Percentiles rank a stretch among this genome's conserved stretches.
phyloP scores from a whole-genome alignment of 805 yeast species.

The Candida berthetii region DNA sequence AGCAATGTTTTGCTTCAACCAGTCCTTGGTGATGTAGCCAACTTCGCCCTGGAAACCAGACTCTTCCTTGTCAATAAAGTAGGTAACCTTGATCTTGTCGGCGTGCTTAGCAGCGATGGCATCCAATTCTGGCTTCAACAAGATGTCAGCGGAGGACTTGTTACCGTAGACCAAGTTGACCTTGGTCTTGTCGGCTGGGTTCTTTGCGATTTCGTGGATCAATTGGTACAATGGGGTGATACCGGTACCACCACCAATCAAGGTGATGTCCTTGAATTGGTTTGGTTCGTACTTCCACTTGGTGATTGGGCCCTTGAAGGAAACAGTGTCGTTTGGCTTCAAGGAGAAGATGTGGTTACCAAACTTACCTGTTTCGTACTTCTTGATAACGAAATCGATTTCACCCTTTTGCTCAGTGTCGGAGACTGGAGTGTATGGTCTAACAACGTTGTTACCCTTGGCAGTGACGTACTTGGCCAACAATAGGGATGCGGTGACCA shows the following conservation, averaged over 20 bases:
- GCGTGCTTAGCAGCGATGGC: constrained; percentile 57
- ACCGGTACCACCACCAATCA: constrained; percentile 96
- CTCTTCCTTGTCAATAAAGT: constrained; percentile 67
- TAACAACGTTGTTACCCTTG: constrained; percentile 78
- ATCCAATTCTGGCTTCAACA: constrained; percentile 76
- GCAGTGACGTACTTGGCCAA: constrained; percentile 76
- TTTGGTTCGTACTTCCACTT: constrained; percentile 92
- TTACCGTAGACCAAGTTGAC: constrained; percentile 79
- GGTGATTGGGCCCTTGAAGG: constrained; percentile 90
- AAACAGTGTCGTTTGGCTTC: constrained; percentile 71
- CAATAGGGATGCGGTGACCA: constrained; percentile 71
- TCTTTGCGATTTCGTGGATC: constrained; percentile 63
- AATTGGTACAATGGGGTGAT: constrained; percentile 94
- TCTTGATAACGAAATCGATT: constrained; percentile 77
- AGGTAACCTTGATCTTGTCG: constrained; percentile 70
- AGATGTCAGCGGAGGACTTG: constrained; percentile 70
- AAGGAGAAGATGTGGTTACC: constrained; percentile 65
- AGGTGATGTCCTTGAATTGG: constrained; percentile 69
- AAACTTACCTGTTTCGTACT: constrained; percentile 81
- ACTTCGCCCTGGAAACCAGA: constrained; percentile 46
- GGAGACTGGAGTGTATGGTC: constrained; percentile 79
- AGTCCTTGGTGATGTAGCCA: constrained; percentile 80
- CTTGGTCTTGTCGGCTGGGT: constrained; percentile 87
- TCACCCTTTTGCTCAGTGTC: constrained; percentile 65
- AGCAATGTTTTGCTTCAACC: constrained; percentile 54